Base-by-base conservation (phyloP, 768 basidiomycete species). In the Tricholoma sp. region DNA sequence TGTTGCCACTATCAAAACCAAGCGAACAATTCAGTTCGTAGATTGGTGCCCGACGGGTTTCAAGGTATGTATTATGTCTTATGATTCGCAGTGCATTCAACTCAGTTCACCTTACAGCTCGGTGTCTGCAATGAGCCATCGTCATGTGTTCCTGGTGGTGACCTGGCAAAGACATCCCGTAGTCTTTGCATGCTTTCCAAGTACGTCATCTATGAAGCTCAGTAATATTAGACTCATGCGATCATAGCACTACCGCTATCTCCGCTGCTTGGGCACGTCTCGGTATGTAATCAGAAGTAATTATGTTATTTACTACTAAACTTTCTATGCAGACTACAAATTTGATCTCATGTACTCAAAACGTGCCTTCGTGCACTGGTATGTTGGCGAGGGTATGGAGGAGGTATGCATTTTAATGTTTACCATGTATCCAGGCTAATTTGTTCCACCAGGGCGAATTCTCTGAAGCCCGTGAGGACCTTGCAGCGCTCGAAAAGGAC, bases 361-460 rank as follows among this genome's bases (percentile, higher is more conserved):
- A 73, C 90, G 91, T 71, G 91, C 91, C 49, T 92, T 92, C 61
- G 88, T 90, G 24, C 88, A 91, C 71, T 90, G 93, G 94, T 96
- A 95, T 67, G 95, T 97, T 60, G 95, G 95, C 69, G 95, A 98
- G 76, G 96, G 96, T 79, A 98, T 98, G 96, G 96, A 98, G 71
- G 96, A 98, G 80, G 83, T 67, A 58, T 77, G 59, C 32, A 70
- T 61, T 8, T 7, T 42, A n/a, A 6, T 32, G 18, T 1, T 31
- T 33, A 15, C 15, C 24, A 4, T 52, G 50, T 15, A 39, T 55
- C 15, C 34, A 61, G 15, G 41, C 36, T 53, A 29, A 53, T 42
- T 8, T 3, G 24, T 15, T 45, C 7, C 45, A 54, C n/a, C 50
- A 84, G 78, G 96, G 96, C 73, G 96, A 98, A 76, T 98, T 98